Percentiles rank a stretch among this genome's conserved stretches.
Conservation (phyloP, 192 early-diverging fungal genomes). For the Mortierella alpina region DNA sequence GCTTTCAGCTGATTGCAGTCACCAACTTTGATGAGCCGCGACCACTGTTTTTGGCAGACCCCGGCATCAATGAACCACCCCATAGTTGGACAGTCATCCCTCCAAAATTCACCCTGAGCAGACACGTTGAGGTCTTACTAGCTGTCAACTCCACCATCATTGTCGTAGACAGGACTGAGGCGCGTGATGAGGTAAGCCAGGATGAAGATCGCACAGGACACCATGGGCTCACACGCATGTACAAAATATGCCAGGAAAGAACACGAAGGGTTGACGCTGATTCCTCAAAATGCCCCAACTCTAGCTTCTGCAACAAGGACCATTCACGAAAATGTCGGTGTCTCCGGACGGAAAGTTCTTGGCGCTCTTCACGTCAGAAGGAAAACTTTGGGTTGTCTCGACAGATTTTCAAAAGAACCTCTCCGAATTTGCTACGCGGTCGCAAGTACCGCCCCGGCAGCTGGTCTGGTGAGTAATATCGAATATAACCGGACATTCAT, state of each 20-base stretch:
- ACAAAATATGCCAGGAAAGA: no score
- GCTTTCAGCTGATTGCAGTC: slow-evolving; percentile 83
- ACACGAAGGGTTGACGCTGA: not conserved
- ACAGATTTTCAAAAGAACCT: slow-evolving; percentile 94
- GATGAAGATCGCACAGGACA: no score
- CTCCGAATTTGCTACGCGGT: slow-evolving; percentile 83
- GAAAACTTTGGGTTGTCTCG: slow-evolving; percentile 92
- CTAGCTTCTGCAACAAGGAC: slow-evolving; percentile 87
- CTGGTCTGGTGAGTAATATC: slow-evolving; percentile 72
- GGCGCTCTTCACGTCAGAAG: slow-evolving; percentile 83
- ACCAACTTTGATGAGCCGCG: slow-evolving; percentile 88
- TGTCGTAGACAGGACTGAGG: slow-evolving; percentile 82
- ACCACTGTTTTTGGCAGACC: slow-evolving; percentile 79
- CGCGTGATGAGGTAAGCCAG: slow-evolving; percentile 79
- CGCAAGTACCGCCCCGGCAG: slow-evolving; percentile 73
- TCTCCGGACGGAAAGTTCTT: slow-evolving; percentile 96
- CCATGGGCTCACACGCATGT: no score
- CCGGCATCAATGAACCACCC: slow-evolving; percentile 71
- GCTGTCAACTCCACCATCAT: slow-evolving; percentile 81
- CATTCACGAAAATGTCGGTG: slow-evolving; percentile 87
- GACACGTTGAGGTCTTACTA: slow-evolving; percentile 91
- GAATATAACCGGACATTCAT: no score
- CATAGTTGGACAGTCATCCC: slow-evolving; percentile 91
- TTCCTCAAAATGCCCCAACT: not conserved
- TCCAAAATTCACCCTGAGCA: slow-evolving; percentile 86